phyloP scores from a whole-genome alignment of 2,329 filamentous ascomycete genomes.

The Huntiella decipiens region DNA sequence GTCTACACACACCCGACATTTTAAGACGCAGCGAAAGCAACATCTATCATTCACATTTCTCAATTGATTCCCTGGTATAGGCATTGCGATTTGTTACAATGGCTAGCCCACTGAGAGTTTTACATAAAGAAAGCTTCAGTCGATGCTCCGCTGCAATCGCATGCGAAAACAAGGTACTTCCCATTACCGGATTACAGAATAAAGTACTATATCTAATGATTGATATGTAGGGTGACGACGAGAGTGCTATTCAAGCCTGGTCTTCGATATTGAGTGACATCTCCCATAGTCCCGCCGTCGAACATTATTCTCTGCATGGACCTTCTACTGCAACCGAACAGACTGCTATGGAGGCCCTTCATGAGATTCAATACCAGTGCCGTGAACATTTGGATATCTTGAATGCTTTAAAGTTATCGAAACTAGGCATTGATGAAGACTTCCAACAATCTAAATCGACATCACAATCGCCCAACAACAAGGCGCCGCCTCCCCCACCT shows the following conservation, averaged over 20 bases:
- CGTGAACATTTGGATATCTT: slow-evolving; percentile 83
- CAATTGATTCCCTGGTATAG: background rate
- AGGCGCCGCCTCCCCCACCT: background rate
- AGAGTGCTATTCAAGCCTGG: slow-evolving; percentile 82
- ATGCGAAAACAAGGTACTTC: slow-evolving; percentile 69
- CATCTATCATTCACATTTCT: background rate
- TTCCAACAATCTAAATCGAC: background rate
- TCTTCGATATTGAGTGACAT: background rate
- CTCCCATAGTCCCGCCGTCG: background rate
- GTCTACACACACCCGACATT: too few relatives aligned
- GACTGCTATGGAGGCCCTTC: slow-evolving; percentile 61
- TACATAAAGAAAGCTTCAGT: slow-evolving; percentile 90
- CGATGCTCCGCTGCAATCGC: slow-evolving; percentile 91
- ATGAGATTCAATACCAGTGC: slow-evolving; percentile 72
- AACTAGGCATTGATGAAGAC: slow-evolving; percentile 17
- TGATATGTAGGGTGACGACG: slow-evolving; percentile 56
- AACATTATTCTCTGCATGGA: slow-evolving; percentile 42
- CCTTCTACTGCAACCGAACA: slow-evolving; percentile 69
- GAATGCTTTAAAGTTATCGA: slow-evolving; percentile 55
- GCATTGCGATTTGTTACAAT: slow-evolving; percentile 18
- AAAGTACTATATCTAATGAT: background rate
- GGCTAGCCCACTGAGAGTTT: slow-evolving; percentile 69
- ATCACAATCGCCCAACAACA: background rate
- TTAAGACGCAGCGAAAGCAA: too few relatives aligned
- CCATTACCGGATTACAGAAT: background rate